These are phyloP conservation scores for Strigomonas culicis DNA, from an alignment of 208 protist species.

Conservation along the genomic window DNA sequence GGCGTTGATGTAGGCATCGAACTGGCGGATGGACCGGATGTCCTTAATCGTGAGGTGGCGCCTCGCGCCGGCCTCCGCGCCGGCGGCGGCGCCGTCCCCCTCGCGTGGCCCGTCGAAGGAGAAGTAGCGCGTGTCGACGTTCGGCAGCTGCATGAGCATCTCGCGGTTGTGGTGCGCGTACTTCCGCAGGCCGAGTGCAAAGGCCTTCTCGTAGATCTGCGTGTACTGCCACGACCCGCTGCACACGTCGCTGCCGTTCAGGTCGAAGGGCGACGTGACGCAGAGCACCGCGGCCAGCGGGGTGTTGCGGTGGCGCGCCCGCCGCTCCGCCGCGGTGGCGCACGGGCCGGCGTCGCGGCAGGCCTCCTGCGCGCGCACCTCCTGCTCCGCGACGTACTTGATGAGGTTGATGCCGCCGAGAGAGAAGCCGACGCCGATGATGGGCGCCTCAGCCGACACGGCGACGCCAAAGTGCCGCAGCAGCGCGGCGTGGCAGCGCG, in stretches of 20 bases:
- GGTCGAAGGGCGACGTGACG: not conserved
- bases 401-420: constrained; percentile 25
- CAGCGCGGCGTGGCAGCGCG: too few relatives aligned
- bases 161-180: constrained; percentile 1
- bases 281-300: not conserved
- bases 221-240: constrained; percentile 35
- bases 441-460: too few relatives aligned
- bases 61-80: too few relatives aligned
- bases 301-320: too few relatives aligned
- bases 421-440: constrained; percentile 28
- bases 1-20: constrained; percentile 50
- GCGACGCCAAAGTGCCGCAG: too few relatives aligned
- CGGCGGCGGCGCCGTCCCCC: too few relatives aligned
- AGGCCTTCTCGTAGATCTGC: constrained; percentile 5
- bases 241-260: constrained; percentile 27
- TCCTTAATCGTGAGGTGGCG: too few relatives aligned
- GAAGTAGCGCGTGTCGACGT: constrained; percentile 35
- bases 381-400: constrained; percentile 34
- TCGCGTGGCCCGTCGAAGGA: too few relatives aligned
- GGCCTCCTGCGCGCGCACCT: constrained; percentile 9
- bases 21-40: constrained; percentile 32
- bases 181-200: constrained; percentile 1
- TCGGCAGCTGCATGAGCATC: constrained; percentile 22
- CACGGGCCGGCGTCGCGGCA: not conserved
- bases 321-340: too few relatives aligned